These are phyloP conservation scores for Lachnellula hyalina DNA, from an alignment of 2,329 filamentous ascomycete genomes.

Conservation along the genomic window DNA sequence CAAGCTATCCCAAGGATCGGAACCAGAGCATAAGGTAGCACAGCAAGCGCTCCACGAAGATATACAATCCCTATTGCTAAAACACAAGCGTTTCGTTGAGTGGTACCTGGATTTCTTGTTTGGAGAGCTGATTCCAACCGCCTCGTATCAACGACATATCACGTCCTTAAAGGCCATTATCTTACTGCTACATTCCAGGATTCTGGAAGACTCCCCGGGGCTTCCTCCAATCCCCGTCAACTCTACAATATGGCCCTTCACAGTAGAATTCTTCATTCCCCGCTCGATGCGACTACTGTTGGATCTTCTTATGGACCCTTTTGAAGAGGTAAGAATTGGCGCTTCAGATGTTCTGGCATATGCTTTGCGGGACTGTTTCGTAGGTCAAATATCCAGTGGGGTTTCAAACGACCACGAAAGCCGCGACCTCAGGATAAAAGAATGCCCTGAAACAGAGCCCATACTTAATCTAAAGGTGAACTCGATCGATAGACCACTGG, in stretches of 20 bases:
- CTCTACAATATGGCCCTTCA: slow-evolving; percentile 24
- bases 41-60: slow-evolving; percentile 5
- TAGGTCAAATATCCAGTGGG: not conserved
- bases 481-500: slow-evolving; percentile 1
- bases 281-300: slow-evolving; percentile 60
- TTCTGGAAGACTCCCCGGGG: slow-evolving; percentile 19
- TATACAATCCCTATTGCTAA: slow-evolving; percentile 25
- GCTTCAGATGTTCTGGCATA: slow-evolving; percentile 48
- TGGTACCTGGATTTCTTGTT: slow-evolving; percentile 73
- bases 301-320: slow-evolving; percentile 81
- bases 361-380: slow-evolving; percentile 36
- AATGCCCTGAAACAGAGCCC: too few species aligned
- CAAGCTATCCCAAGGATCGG: slow-evolving; percentile 1
- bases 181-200: slow-evolving; percentile 49
- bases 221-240: slow-evolving; percentile 7
- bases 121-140: slow-evolving; percentile 69
- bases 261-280: slow-evolving; percentile 35
- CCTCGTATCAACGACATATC: slow-evolving; percentile 86
- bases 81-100: slow-evolving; percentile 59
- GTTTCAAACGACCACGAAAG: not conserved
- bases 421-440: not conserved
- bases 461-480: not conserved
- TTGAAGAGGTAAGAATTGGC: slow-evolving; percentile 76
- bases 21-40: slow-evolving; percentile 18
- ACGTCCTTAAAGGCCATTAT: slow-evolving; percentile 68